phyloP scores from a whole-genome alignment of 1,284 basidiomycete genomes.

The Pyrrhoderma noxium region DNA sequence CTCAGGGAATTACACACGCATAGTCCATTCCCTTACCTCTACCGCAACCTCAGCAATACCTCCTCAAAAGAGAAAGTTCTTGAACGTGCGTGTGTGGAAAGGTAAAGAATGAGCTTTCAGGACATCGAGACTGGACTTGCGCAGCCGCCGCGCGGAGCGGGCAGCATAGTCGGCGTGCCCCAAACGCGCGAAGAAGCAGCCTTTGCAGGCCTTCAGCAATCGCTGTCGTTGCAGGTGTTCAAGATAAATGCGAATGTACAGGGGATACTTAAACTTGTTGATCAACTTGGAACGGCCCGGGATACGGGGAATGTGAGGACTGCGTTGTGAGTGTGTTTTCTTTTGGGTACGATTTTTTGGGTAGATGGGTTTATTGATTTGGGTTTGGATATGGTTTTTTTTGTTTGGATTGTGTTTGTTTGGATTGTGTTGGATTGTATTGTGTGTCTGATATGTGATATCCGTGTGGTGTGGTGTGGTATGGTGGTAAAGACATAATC shows the following conservation, averaged over 20 bases:
- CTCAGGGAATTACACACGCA: too few relatives aligned
- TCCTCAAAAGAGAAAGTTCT: too few relatives aligned
- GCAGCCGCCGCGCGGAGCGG: slow-evolving; percentile 37
- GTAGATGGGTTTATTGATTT: too few relatives aligned
- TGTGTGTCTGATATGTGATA: too few relatives aligned
- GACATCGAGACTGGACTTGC: slow-evolving; percentile 64
- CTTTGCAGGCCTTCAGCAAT: slow-evolving; percentile 76
- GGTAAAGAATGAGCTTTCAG: slow-evolving; percentile 72
- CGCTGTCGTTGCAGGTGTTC: slow-evolving; percentile 92
- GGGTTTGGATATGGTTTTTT: too few relatives aligned
- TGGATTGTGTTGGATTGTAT: not conserved
- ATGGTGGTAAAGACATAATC: slow-evolving; percentile 65
- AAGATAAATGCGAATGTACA: slow-evolving; percentile 98
- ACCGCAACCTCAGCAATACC: too few relatives aligned
- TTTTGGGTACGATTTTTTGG: too few relatives aligned
- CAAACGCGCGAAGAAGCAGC: slow-evolving; percentile 61
- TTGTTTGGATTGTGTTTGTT: not conserved
- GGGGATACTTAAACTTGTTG: slow-evolving; percentile 87
- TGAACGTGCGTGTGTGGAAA: too few relatives aligned
- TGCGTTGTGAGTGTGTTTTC: slow-evolving; percentile 54
- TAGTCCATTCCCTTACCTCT: too few relatives aligned
- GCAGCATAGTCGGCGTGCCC: slow-evolving; percentile 27
- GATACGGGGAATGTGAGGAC: slow-evolving; percentile 74
- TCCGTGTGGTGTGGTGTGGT: not conserved
- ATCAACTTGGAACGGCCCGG: slow-evolving; percentile 77